These are phyloP conservation scores for Beta macrorhiza DNA, from an alignment of 179 eudicot species.

Conservation along the genomic window DNA sequence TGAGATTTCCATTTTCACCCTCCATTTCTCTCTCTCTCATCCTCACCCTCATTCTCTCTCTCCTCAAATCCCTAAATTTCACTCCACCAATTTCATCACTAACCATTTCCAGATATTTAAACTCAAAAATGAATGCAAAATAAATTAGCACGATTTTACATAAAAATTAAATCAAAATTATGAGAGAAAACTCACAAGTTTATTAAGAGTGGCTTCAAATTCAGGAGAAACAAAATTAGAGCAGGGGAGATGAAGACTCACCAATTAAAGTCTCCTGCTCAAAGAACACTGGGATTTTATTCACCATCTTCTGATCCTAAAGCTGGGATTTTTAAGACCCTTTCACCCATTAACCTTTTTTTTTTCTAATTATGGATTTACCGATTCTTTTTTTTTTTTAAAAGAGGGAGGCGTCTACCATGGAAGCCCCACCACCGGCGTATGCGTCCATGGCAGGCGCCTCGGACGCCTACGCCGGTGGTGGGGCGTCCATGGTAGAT, in stretches of 20 bases:
- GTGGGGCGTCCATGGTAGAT: too few species aligned
- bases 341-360: conserved; percentile 27
- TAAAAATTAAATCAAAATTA: background rate
- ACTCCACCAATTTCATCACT: too few species aligned
- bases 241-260: conserved; percentile 28
- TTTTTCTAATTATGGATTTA: conserved; percentile 6
- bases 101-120: background rate
- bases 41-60: too few species aligned
- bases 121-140: background rate
- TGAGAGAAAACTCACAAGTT: conserved; percentile 37
- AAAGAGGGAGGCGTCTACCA: too few species aligned
- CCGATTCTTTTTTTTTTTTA: too few species aligned
- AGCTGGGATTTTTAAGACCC: conserved; percentile 18
- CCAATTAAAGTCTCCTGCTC: conserved; percentile 54
- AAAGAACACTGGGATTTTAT: conserved; percentile 30
- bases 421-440: too few species aligned
- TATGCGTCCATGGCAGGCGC: too few species aligned
- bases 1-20: too few species aligned
- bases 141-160: background rate
- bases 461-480: too few species aligned
- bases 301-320: conserved; percentile 28
- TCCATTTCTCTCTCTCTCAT: too few species aligned
- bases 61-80: too few species aligned
- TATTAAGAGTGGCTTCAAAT: conserved; percentile 50
- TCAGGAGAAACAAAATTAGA: conserved; percentile 25